Base-by-base conservation (phyloP, 176 grass and related monocot genomes). In the Sorghum bicolor region DNA sequence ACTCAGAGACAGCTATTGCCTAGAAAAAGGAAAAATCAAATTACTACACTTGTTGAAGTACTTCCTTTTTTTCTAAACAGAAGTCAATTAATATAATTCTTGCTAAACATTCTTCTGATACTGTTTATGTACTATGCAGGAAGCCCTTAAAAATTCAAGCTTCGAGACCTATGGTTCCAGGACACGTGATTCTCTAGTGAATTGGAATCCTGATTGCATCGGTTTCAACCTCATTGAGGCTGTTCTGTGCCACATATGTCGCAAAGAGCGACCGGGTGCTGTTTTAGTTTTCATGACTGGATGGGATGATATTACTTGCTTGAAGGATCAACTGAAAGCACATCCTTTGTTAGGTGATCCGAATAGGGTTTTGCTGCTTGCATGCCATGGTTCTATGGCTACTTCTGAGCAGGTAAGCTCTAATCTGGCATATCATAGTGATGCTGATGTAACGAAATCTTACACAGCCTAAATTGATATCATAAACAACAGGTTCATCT, bases 321-420 rank as follows among this genome's bases (percentile, higher is more conserved):
- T 98, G 91, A 90, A 86, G 40, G 96, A 98, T 89, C 93, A 98
- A 86, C 70, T 95, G 75, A 98, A 90, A 79, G 93, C 96, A 80
- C 96, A 98, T 85, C 91, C 96, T 32, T 82, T 95, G 64, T 72
- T 98, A 74, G 89, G 96, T 53, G 93, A 98, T 77, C 96, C 96
- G 20, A 98, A 98, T 50, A 93, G 96, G 67, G 96, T 98, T 62
- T 78, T 90, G 62, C 64, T 98, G 57, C 93, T 98, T 90, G 73
- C 96, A 70, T 98, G 96, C 87, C 96, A 98, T 85, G 93, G 96
- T 72, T 98, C 89, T 26, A 98, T 98, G 91, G 93, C 96, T 85
- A 98, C 96, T 76, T 88, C 96, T 70, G 96, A 98, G 60, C 91
- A 98, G 96, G 96, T 98, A 86, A 70, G 22, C 22, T 82, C 31